Evolutionary conservation across 2,329 filamentous ascomycete genomes (phyloP).

Genomic region (Exophiala dermatitidis): DNA sequence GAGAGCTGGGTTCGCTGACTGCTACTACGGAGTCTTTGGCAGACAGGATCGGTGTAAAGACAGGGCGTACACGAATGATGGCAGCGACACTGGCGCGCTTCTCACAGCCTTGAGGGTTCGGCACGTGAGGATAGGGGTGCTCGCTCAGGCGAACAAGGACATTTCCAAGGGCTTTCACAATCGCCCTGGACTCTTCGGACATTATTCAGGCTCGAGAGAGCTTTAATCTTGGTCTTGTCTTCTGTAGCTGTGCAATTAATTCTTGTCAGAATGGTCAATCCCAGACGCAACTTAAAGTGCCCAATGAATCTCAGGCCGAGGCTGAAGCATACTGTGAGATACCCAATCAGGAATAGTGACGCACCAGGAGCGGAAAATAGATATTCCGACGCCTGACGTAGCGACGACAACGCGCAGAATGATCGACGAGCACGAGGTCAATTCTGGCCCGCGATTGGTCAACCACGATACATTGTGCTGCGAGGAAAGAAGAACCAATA

Average conservation of each 20-base stretch:
- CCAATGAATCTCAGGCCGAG: not conserved
- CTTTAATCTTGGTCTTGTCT: not conserved
- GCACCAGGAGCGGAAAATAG: not conserved
- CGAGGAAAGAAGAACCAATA: not conserved
- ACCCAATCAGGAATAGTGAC: not conserved
- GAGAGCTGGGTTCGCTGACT: slow-evolving; percentile 21
- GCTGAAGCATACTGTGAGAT: not conserved
- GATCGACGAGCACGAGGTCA: not conserved
- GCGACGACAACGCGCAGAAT: not conserved
- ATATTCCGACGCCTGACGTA: not conserved
- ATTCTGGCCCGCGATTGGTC: slow-evolving; percentile 4
- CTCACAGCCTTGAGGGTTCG: slow-evolving; percentile 43
- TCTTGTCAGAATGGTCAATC: no score
- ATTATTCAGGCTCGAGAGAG: not conserved
- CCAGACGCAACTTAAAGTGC: no score
- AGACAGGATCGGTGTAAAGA: slow-evolving; percentile 48
- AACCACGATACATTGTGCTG: not conserved
- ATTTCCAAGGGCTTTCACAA: slow-evolving; percentile 18
- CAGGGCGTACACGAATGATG: slow-evolving; percentile 56
- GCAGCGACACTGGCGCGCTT: slow-evolving; percentile 61
- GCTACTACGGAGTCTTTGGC: slow-evolving; percentile 23
- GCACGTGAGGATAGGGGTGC: slow-evolving; percentile 38
- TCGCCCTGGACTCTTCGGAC: slow-evolving; percentile 23
- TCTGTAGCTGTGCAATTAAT: not conserved
- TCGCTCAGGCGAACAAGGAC: slow-evolving; percentile 21